phyloP scores from a whole-genome alignment of 345 rosid genomes.

The Acer campestre region DNA sequence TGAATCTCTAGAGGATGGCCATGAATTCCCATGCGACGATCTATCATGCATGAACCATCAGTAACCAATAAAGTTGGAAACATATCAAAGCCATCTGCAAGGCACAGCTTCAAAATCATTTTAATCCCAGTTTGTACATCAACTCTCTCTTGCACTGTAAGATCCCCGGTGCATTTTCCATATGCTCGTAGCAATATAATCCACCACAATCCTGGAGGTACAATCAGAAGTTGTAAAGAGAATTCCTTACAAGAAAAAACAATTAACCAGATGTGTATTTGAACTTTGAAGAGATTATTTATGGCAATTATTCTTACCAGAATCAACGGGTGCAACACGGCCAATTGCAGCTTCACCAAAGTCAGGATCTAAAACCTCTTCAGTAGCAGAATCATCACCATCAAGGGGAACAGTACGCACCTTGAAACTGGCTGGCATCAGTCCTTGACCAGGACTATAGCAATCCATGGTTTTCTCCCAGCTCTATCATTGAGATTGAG shows the following conservation, averaged over 20 bases:
- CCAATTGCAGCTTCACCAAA: slow-evolving; percentile 98
- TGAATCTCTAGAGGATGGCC: slow-evolving; percentile 97
- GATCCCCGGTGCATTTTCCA: slow-evolving; percentile 89
- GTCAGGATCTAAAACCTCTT: slow-evolving; percentile 92
- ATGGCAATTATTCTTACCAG: slow-evolving; percentile 46
- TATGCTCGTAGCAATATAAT: slow-evolving; percentile 87
- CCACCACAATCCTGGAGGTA: slow-evolving; percentile 83
- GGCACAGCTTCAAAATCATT: slow-evolving; percentile 86
- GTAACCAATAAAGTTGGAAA: slow-evolving; percentile 92
- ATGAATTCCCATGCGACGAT: slow-evolving; percentile 98
- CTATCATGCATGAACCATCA: slow-evolving; percentile 99
- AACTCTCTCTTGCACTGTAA: slow-evolving; percentile 82
- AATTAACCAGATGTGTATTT: not conserved
- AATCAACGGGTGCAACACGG: slow-evolving; percentile 97
- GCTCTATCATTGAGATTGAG: slow-evolving; percentile 48
- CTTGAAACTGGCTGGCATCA: slow-evolving; percentile 98
- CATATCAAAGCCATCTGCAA: slow-evolving; percentile 98
- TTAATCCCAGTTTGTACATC: slow-evolving; percentile 97
- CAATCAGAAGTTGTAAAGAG: slow-evolving; percentile 15
- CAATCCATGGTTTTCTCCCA: slow-evolving; percentile 99
- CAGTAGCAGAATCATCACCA: slow-evolving; percentile 76
- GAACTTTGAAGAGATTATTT: not conserved
- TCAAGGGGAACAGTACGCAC: slow-evolving; percentile 84
- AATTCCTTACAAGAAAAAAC: not conserved
- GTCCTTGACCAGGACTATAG: slow-evolving; percentile 94